phyloP scores from a whole-genome alignment of 192 early-diverging fungal genomes.

The Geranomyces variabilis region DNA sequence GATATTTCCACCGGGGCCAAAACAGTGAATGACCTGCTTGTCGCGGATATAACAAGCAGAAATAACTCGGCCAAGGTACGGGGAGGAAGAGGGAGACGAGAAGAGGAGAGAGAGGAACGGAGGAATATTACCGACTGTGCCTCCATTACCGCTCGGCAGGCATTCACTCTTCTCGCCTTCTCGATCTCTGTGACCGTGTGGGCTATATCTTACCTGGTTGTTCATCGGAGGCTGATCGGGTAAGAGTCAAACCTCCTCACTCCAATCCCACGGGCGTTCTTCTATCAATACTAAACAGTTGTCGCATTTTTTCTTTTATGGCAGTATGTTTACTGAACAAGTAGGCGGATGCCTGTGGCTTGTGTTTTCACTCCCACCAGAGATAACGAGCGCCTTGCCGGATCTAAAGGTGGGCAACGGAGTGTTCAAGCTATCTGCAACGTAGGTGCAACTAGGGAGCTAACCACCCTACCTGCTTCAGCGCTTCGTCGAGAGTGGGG shows the following conservation, averaged over 20 bases:
- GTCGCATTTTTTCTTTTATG: no score
- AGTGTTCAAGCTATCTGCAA: no score
- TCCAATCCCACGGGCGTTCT: no score
- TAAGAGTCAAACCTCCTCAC: not conserved
- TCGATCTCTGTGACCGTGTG: slow-evolving; percentile 9
- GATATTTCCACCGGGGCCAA: slow-evolving; percentile 11
- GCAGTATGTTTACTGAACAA: slow-evolving; percentile 5
- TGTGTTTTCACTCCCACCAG: slow-evolving; percentile 15
- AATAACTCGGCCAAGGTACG: not conserved
- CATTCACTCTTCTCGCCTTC: slow-evolving; percentile 12
- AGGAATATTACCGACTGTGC: no score
- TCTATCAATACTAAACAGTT: no score
- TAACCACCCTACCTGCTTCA: not conserved
- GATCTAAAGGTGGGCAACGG: slow-evolving; percentile 26
- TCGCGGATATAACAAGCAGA: not conserved
- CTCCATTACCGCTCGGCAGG: no score
- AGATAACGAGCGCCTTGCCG: slow-evolving; percentile 1
- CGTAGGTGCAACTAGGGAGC: no score
- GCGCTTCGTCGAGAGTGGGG: slow-evolving; percentile 31
- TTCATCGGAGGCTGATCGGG: slow-evolving; percentile 8
- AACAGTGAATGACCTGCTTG: slow-evolving; percentile 2
- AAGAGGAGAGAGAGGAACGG: not conserved
- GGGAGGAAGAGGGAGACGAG: no score
- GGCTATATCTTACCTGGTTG: slow-evolving; percentile 2
- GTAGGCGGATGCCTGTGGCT: slow-evolving; percentile 19